Evolutionary conservation across 2,329 filamentous ascomycete species (phyloP), one percentile per base, ranked within the genome.

Genomic region (Plenodomus tracheiphilus): DNA sequence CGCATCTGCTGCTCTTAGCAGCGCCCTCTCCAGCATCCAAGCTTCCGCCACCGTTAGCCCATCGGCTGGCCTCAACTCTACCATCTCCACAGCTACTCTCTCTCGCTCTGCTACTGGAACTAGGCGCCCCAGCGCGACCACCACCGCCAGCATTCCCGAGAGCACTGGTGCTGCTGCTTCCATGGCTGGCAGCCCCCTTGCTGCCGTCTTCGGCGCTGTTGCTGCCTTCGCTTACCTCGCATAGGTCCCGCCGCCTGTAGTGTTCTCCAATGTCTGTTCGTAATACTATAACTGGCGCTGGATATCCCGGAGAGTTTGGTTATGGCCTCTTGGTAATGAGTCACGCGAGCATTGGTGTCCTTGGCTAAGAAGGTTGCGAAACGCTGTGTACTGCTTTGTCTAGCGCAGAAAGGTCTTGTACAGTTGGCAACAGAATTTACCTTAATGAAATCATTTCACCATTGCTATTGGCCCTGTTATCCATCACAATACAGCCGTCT

Each of bases 191-290:
- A 73, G 69, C 63, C 71, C 70, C 16, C 41, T 77, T 34, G 69
- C 73, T 30, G 61, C 76, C 43, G 64, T 75, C 49, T 60, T 75
- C 47, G 67, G 74, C 46, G 73, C 69, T 43, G 62, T 72, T 17
- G 75, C 71, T 46, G 74, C 72, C 28, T 67, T 76, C 48, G 68
- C 69, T 39, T 75, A 72, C 64, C 65, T 75, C 49, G 65, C 66
- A 55, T 74, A 73, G 65, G 56, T 49, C 45, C 37, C 40, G 38
- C 15, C 39, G 30, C 39, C 41, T 34, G 35, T 18, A 39, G 22
- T 38, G 17, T 39, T 48, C 39, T 21, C 39, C 36, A 54, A 41
- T 47, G 35, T 44, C 37, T 55, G 45, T 47, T 39, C 44, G 39
- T 54, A 52, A 40, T 47, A 59, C 18, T 51, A 51, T 54, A 53